These are phyloP conservation scores for Bromus sterilis DNA, from an alignment of 176 grass and related monocot species.

Conservation along the genomic window DNA sequence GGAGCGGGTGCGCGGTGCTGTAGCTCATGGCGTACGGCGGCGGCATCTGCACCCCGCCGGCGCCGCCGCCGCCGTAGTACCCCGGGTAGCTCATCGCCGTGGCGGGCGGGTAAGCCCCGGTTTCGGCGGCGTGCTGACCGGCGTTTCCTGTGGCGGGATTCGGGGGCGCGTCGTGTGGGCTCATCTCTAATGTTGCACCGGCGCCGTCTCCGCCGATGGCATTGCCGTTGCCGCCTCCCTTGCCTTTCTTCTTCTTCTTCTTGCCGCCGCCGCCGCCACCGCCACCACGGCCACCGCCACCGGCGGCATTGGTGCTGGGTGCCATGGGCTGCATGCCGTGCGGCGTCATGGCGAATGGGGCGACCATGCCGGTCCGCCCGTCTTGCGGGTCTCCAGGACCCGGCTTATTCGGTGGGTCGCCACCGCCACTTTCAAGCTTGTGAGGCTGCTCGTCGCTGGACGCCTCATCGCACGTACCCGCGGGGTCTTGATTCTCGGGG, in stretches of 20 bases:
- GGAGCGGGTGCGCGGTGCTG: slow-evolving; percentile 55
- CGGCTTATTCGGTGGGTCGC: background rate
- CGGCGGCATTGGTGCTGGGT: background rate
- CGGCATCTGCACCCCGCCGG: slow-evolving; percentile 7
- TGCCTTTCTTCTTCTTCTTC: slow-evolving; percentile 58
- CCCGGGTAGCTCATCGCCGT: slow-evolving; percentile 24
- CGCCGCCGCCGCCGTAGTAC: slow-evolving; percentile 11
- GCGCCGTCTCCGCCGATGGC: slow-evolving; percentile 12
- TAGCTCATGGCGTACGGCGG: slow-evolving; percentile 78
- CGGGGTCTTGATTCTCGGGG: slow-evolving; percentile 21
- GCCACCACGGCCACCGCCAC: background rate
- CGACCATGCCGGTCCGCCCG: background rate
- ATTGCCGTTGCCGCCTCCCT: slow-evolving; percentile 30
- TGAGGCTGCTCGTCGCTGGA: slow-evolving; percentile 27
- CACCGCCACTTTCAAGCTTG: slow-evolving; percentile 22
- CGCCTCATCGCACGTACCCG: slow-evolving; percentile 27
- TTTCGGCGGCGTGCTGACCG: background rate
- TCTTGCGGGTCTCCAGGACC: slow-evolving; percentile 11
- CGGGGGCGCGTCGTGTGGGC: background rate
- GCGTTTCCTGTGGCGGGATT: slow-evolving; percentile 1
- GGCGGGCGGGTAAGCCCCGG: background rate
- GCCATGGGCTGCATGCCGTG: slow-evolving; percentile 21
- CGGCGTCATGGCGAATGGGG: slow-evolving; percentile 17
- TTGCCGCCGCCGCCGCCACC: slow-evolving; percentile 12
- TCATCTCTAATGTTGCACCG: slow-evolving; percentile 4